Base-by-base conservation (phyloP, 139 green algal genomes). In the Edaphochlamys debaryana region DNA sequence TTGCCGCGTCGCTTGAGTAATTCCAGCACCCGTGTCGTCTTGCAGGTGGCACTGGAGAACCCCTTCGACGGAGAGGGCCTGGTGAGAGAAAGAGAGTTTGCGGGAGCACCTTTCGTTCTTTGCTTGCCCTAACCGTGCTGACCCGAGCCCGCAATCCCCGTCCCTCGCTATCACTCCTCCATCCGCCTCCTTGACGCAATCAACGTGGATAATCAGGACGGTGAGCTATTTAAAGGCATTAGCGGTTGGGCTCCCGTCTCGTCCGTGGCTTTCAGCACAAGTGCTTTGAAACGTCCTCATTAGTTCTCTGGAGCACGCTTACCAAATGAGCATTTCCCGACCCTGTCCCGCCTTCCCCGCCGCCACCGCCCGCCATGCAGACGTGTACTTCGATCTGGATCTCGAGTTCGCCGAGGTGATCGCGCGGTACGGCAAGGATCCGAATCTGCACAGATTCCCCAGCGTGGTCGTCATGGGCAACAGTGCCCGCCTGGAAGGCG, bases 21-120 rank as follows among this genome's bases (percentile, higher is more conserved):
- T 19, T 19, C 50, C 50, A 27, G 19, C 50, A 15, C 50, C 50
- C n/a, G n/a, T n/a, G n/a, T n/a, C n/a, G n/a, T n/a, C n/a, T n/a
- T n/a, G n/a, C n/a, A n/a, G n/a, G 63, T 75, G 45, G 77, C 77
- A 27, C 64, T 83, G 34, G 77, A 83, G 77, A 83, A 83, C 66
- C 77, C 77, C 27, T 83, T 83, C 20, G 77, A 83, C 48, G 77
- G 77, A 36, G n/a, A 67, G n/a, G 62, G 66, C 32, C 62, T 63
- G 34, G 42, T 82, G 32, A 17, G 76, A 82, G 34, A 63, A 63
- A 34, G 29, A 64, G 30, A 63, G 76, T n/a, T n/a, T 82, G 76
- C 20, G 23, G 50, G 2, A 22, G 23, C 20, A 22, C 50, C 20
- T 58, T n/a, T n/a, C n/a, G n/a, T 19, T 54, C 20, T 22, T 19